Percentiles rank a stretch among this genome's conserved stretches.
Evolutionary conservation across 1,284 basidiomycete species (phyloP).

Genomic region (Apiotrichum montevideense): DNA sequence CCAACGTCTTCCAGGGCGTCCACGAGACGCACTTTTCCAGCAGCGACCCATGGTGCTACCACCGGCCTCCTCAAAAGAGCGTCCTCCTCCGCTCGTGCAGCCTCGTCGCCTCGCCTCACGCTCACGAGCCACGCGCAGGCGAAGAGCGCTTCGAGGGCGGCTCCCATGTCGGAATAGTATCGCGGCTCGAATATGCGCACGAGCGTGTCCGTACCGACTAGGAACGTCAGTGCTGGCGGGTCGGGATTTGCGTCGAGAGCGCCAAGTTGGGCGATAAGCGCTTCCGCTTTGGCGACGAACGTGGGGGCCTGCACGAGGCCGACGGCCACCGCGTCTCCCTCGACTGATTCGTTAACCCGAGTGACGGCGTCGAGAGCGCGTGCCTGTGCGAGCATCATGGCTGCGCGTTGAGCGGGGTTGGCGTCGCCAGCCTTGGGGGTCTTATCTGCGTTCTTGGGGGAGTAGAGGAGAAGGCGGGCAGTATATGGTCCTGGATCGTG

Average conservation of each 20-base stretch:
- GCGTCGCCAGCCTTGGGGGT: constrained; percentile 62
- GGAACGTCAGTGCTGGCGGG: constrained; percentile 29
- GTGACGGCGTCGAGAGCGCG: constrained; percentile 49
- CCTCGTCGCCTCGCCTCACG: constrained; percentile 53
- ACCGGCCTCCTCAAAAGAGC: constrained; percentile 46
- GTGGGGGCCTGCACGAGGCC: constrained; percentile 80
- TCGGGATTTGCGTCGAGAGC: constrained; percentile 57
- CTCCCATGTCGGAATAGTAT: constrained; percentile 60
- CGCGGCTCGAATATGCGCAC: constrained; percentile 71
- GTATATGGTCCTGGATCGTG: constrained; percentile 53
- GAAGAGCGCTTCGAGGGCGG: constrained; percentile 27
- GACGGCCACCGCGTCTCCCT: constrained; percentile 61
- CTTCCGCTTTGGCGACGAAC: constrained; percentile 76
- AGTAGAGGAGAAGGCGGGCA: constrained; percentile 73
- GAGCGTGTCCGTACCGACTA: constrained; percentile 84
- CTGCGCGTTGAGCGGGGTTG: constrained; percentile 63
- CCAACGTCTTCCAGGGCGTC: constrained; percentile 53
- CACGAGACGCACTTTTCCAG: constrained; percentile 55
- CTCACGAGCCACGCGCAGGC: constrained; percentile 58
- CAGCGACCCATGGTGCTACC: constrained; percentile 51
- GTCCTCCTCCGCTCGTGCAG: constrained; percentile 26
- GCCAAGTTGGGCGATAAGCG: constrained; percentile 23
- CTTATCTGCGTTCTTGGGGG: constrained; percentile 87
- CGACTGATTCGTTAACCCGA: background rate
- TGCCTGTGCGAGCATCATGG: constrained; percentile 72